Conservation (phyloP, 352 stramenopile genomes). For the Pseudoperonospora humuli region DNA sequence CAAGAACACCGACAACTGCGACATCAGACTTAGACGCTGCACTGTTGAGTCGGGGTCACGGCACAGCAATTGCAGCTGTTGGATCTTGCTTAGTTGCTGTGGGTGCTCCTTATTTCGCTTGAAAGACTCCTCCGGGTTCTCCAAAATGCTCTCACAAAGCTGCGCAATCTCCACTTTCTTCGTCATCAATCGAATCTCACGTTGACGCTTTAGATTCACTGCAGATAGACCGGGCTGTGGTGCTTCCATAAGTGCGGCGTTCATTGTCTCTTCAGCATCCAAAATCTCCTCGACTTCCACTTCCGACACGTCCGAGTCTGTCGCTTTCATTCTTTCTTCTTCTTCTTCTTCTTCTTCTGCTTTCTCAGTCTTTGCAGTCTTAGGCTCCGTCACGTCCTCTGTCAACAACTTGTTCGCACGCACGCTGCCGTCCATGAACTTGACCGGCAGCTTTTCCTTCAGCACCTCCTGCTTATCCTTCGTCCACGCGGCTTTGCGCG, state of each 20-base stretch:
- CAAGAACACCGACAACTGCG: slow-evolving; percentile 91
- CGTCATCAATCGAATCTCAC: slow-evolving; percentile 47
- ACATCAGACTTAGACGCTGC: slow-evolving; percentile 87
- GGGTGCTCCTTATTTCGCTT: slow-evolving; percentile 84
- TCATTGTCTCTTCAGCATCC: slow-evolving; percentile 16
- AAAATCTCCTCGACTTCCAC: slow-evolving; percentile 79
- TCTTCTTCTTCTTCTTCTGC: slow-evolving; percentile 32
- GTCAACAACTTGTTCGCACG: slow-evolving; percentile 61
- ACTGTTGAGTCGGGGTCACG: slow-evolving; percentile 68
- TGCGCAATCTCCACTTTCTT: slow-evolving; percentile 88
- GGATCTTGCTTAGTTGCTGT: slow-evolving; percentile 66
- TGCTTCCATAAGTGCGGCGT: slow-evolving; percentile 2
- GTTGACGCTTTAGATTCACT: slow-evolving; percentile 63
- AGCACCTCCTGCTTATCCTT: slow-evolving; percentile 49
- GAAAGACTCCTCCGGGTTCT: slow-evolving; percentile 79
- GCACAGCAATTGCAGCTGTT: slow-evolving; percentile 66
- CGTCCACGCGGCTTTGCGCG: slow-evolving; percentile 55
- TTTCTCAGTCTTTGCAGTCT: slow-evolving; percentile 15
- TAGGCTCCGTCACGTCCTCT: slow-evolving; percentile 27
- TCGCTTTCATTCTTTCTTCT: slow-evolving; percentile 32
- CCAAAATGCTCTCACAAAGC: slow-evolving; percentile 85
- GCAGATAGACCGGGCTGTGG: slow-evolving; percentile 18
- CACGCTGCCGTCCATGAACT: slow-evolving; percentile 83
- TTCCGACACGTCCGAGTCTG: slow-evolving; percentile 65
- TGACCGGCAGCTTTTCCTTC: slow-evolving; percentile 72